phyloP scores from a whole-genome alignment of 139 green algal species.

The Bryopsis sp. region DNA sequence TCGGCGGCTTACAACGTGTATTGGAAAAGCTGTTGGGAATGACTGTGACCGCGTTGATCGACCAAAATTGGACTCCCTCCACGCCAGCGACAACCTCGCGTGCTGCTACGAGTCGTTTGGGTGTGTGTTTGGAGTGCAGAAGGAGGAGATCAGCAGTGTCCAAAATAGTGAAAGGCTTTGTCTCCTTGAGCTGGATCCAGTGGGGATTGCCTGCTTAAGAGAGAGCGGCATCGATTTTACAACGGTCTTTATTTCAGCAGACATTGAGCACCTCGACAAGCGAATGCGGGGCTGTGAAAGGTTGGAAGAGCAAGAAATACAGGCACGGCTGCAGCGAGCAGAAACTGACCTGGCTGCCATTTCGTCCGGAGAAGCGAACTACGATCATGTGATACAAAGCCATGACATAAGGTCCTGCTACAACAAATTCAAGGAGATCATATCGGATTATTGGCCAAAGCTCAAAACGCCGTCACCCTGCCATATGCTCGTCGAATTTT shows the following conservation, averaged over 20 bases:
- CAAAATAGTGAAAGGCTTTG: constrained; percentile 8
- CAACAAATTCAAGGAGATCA: not conserved
- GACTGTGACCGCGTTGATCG: constrained; percentile 5
- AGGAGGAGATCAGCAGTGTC: constrained; percentile 18
- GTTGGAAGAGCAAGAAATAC: constrained; percentile 25
- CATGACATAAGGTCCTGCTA: not conserved
- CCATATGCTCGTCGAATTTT: constrained; percentile 30
- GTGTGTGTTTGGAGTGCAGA: constrained; percentile 19
- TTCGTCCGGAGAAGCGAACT: not conserved
- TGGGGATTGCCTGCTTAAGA: not conserved
- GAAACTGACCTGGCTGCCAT: not conserved
- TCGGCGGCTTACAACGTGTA: constrained; percentile 2
- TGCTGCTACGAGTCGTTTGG: constrained; percentile 4
- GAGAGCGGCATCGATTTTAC: not conserved
- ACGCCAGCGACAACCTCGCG: constrained; percentile 3
- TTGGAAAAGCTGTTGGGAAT: too few relatives aligned
- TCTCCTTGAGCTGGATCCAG: constrained; percentile 21
- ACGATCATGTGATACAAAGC: not conserved
- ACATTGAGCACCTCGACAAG: constrained; percentile 30
- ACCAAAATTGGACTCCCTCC: not conserved
- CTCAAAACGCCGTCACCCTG: not conserved
- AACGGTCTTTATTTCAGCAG: constrained; percentile 14
- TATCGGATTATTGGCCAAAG: not conserved
- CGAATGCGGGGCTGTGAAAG: constrained; percentile 29
- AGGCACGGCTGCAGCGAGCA: not conserved